Evolutionary conservation across 2,329 filamentous ascomycete species (phyloP), one percentile per base, ranked within the genome.

Genomic region (Furcasterigmium furcatum): DNA sequence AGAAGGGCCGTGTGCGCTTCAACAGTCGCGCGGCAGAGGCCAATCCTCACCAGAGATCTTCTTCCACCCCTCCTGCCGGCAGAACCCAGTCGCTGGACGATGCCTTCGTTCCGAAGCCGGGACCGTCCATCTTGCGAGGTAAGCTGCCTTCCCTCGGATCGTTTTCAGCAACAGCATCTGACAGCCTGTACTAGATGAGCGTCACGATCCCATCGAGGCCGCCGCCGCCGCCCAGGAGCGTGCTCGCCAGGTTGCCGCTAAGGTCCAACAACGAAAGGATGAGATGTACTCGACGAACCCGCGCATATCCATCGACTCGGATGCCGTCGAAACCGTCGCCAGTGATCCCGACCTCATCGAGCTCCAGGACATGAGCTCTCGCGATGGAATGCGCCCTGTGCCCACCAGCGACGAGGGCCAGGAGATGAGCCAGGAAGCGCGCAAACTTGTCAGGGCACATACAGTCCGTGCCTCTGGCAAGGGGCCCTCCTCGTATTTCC

Each of bases 1-100:
- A 75, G 49, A 75, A 73, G 51, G 70, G 67, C 3, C 67, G 72
- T 22, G 72, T 75, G 22, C 65, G 72, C 7, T 75, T 75, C 52
- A 74, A 74, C 54, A 75, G 71, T 58, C 68, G 63, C 46, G 67
- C 70, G 22, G 67, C 55, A 16, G 58, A 55, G 19, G 61, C 53
- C 34, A 61, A 49, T 47, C 62, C 54, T 40, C 58, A 51, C 10
- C 44, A 48, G 20, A 40, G 20, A 44, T 38, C 48, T 36, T 43
- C 55, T n/a, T 45, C 50, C 24, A 44, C 43, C 32, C 44, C 46
- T 25, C 38, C 39, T 21, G n/a, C 50, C 47, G 3, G 50, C 51
- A 9, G 45, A 54, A n/a, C 55, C 47, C 44, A 53, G 40, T 19
- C n/a, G 4, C 19, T 21, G 5, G 40, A 32, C 14, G 27, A 30